These are phyloP conservation scores for Trametes maxima DNA, from an alignment of 768 basidiomycete genomes.

Conservation along the genomic window DNA sequence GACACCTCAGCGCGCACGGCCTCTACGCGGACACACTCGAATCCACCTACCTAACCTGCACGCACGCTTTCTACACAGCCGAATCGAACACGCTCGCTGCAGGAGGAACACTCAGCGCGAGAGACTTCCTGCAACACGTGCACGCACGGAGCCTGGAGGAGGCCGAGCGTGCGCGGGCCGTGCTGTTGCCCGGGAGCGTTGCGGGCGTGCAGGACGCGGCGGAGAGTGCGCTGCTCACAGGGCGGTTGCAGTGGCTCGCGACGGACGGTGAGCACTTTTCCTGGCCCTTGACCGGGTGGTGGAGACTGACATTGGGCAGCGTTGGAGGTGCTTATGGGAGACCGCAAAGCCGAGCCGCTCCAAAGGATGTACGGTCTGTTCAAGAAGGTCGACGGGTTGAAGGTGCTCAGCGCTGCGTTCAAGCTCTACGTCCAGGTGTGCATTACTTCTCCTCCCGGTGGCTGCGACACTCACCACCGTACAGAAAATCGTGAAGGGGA, in stretches of 20 bases:
- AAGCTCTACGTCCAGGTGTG: slow-evolving; percentile 60
- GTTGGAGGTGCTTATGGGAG: slow-evolving; percentile 53
- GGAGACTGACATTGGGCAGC: slow-evolving; percentile 42
- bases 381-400: slow-evolving; percentile 54
- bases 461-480: neutral
- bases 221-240: slow-evolving; percentile 52
- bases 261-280: slow-evolving; percentile 36
- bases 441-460: neutral
- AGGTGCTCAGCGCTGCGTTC: slow-evolving; percentile 61
- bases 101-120: slow-evolving; percentile 45
- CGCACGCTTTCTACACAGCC: slow-evolving; percentile 52
- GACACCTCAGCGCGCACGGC: slow-evolving; percentile 56
- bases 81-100: slow-evolving; percentile 49
- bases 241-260: slow-evolving; percentile 47
- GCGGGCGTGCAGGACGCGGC: slow-evolving; percentile 52
- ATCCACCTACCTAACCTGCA: slow-evolving; percentile 51
- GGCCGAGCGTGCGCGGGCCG: slow-evolving; percentile 48
- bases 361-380: slow-evolving; percentile 63
- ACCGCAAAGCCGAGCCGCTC: slow-evolving; percentile 47
- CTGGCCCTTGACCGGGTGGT: neutral
- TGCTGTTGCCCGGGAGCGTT: slow-evolving; percentile 56
- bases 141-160: slow-evolving; percentile 57
- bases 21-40: slow-evolving; percentile 62
- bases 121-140: slow-evolving; percentile 55
- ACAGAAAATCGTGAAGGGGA: slow-evolving; percentile 58